Evolutionary conservation across 768 basidiomycete species (phyloP).

Genomic region (Lanmaoa rubissima): DNA sequence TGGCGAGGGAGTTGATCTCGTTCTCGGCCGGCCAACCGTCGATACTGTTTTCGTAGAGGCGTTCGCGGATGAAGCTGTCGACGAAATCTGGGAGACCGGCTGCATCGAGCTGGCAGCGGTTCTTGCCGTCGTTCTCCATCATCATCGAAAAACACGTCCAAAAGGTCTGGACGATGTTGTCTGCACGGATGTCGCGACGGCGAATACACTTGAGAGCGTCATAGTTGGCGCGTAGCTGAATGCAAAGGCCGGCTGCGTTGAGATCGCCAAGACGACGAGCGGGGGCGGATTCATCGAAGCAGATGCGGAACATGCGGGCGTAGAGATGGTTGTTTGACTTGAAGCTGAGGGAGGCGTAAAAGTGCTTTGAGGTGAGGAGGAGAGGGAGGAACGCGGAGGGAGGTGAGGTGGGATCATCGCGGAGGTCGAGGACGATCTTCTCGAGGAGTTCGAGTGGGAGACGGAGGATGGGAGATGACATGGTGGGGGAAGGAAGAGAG

Average conservation of each 20-base stretch:
- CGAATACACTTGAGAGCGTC: slow-evolving; percentile 32
- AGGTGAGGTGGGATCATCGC: neutral
- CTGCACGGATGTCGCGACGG: slow-evolving; percentile 34
- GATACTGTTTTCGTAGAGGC: slow-evolving; percentile 41
- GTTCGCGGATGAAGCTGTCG: slow-evolving; percentile 42
- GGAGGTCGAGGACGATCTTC: slow-evolving; percentile 48
- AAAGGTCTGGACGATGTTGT: slow-evolving; percentile 34
- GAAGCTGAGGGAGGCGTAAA: slow-evolving; percentile 38
- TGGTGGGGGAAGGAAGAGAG: slow-evolving; percentile 11
- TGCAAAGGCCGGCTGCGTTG: slow-evolving; percentile 37
- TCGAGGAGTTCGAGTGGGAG: slow-evolving; percentile 49
- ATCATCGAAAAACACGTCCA: slow-evolving; percentile 54
- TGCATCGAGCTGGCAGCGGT: slow-evolving; percentile 52
- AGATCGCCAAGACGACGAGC: slow-evolving; percentile 47
- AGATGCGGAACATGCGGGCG: slow-evolving; percentile 50
- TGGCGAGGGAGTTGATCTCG: slow-evolving; percentile 45
- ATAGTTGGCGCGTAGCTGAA: slow-evolving; percentile 41
- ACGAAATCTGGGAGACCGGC: slow-evolving; percentile 50
- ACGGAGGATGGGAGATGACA: slow-evolving; percentile 25
- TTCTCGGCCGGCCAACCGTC: slow-evolving; percentile 61
- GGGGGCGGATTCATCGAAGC: slow-evolving; percentile 56
- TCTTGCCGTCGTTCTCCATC: slow-evolving; percentile 67
- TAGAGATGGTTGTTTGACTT: slow-evolving; percentile 39
- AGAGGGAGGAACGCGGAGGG: slow-evolving; percentile 49
- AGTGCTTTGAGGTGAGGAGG: slow-evolving; percentile 40